Evolutionary conservation across 2,329 filamentous ascomycete genomes (phyloP), one percentile per base, ranked within the genome.

Genomic region (Coniochaeta sp.): DNA sequence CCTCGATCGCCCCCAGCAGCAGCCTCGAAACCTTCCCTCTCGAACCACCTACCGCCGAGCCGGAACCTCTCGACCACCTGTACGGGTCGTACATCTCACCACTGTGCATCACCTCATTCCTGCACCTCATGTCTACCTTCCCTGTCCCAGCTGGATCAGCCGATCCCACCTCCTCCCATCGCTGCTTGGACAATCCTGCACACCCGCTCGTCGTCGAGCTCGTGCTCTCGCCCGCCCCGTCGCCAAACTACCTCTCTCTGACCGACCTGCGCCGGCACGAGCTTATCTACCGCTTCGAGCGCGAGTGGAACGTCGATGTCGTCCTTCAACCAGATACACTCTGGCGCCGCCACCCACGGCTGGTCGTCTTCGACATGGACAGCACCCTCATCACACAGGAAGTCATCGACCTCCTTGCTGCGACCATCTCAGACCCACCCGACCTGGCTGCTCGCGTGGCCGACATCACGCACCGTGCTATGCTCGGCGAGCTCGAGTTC

Each of bases 331-430:
- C 75, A 44, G 90, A 93, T 70, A 83, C 79, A 33, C 79, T 93
- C 34, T 91, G 88, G 79, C 81, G 91, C 61, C 83, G 88, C 31
- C 85, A 96, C 74, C 93, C 93, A 65, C 85, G 93, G 9, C 80
- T 98, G 12, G 92, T 93, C 3, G 91, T 97, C 34, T 99, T 99
- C 70, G 95, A 99, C 74, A 99, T 99, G 95, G 95, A 99, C 77
- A 95, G 89, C 73, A 99, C 95, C 0, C 83, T 99, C 62, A 98
- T 99, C 72, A 89, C 93, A 59, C 93, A 99, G 73, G 95, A 99
- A 77, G 93, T 97, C 62, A 98, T 99, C 71, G 95, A 99, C 73
- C 87, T 98, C 68, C 88, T 99, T 60, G 95, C 95, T 4, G 87
- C 89, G 59, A 89, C 89, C 40, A 85, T 96, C 68, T 79, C 76